These are phyloP conservation scores for Colletotrichum sp. DNA, from an alignment of 2,329 filamentous ascomycete species.

Conservation along the genomic window DNA sequence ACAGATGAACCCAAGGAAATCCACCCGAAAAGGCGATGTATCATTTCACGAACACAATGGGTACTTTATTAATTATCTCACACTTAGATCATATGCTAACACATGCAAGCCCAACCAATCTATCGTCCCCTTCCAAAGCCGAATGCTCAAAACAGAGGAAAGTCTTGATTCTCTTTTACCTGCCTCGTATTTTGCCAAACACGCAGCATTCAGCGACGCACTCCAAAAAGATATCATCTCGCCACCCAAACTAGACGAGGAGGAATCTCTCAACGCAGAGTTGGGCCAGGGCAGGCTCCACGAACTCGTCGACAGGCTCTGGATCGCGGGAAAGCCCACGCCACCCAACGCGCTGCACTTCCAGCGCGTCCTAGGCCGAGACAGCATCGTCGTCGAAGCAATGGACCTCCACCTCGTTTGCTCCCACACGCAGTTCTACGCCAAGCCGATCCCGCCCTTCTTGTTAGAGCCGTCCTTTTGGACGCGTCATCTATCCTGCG, in stretches of 20 bases:
- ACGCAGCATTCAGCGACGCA: not conserved
- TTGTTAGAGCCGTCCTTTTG: not conserved
- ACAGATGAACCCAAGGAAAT: not conserved
- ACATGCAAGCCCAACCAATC: not conserved
- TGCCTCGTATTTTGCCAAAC: not conserved
- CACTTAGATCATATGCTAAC: not conserved
- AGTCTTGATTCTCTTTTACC: fast-evolving
- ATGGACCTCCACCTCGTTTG: not conserved
- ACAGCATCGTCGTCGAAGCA: not conserved
- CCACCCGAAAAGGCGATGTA: not conserved
- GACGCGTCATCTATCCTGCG: not conserved
- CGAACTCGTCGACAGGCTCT: not conserved
- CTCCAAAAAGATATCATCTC: not conserved
- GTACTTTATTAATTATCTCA: not conserved
- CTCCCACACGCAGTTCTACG: not conserved
- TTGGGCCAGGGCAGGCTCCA: not conserved
- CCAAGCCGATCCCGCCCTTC: not conserved
- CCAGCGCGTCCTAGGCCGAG: not conserved
- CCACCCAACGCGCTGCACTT: not conserved
- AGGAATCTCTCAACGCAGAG: not conserved
- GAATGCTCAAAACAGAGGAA: not conserved
- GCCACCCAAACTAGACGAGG: not conserved
- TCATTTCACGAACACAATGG: not conserved
- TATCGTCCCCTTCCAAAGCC: fast-evolving
- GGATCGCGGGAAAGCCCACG: not conserved